Percentiles rank a stretch among this genome's conserved stretches.
phyloP scores from a whole-genome alignment of 352 stramenopile species.

The Globisporangium camurandrum region DNA sequence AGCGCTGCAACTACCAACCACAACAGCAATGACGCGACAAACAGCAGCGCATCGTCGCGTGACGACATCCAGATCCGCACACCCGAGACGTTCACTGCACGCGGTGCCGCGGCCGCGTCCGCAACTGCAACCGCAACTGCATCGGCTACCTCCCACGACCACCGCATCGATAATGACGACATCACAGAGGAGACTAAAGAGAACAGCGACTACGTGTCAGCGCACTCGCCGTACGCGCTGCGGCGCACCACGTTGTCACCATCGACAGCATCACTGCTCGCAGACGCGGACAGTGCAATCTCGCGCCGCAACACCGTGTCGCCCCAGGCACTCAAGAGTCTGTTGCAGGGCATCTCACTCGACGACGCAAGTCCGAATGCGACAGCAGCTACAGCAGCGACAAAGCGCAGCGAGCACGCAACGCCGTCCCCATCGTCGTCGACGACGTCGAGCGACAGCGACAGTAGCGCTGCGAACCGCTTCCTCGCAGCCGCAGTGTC shows the following conservation, averaged over 20 bases:
- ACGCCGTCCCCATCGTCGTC: background rate
- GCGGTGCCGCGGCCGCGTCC: background rate
- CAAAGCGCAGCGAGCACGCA: background rate
- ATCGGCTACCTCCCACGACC: too few species aligned
- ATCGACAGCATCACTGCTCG: slow-evolving; percentile 25
- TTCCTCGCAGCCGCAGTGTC: slow-evolving; percentile 3
- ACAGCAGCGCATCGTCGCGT: slow-evolving; percentile 3
- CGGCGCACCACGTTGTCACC: slow-evolving; percentile 37
- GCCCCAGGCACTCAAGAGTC: slow-evolving; percentile 21
- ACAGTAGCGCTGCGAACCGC: slow-evolving; percentile 5
- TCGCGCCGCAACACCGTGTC: slow-evolving; percentile 27
- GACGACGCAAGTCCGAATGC: slow-evolving; percentile 6
- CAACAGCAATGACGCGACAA: background rate
- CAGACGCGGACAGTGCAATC: slow-evolving; percentile 16
- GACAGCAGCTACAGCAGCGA: background rate
- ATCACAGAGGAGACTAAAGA: background rate
- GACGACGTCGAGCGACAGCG: slow-evolving; percentile 1
- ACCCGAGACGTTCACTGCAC: slow-evolving; percentile 20
- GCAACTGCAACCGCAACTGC: background rate
- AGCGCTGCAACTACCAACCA: too few species aligned
- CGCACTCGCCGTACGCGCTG: background rate
- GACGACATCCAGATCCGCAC: slow-evolving; percentile 23
- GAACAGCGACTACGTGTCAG: too few species aligned
- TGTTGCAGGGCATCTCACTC: slow-evolving; percentile 19
- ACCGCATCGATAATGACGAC: background rate